Base-by-base conservation (phyloP, 2,329 filamentous ascomycete genomes). In the Rutstroemia sp. region DNA sequence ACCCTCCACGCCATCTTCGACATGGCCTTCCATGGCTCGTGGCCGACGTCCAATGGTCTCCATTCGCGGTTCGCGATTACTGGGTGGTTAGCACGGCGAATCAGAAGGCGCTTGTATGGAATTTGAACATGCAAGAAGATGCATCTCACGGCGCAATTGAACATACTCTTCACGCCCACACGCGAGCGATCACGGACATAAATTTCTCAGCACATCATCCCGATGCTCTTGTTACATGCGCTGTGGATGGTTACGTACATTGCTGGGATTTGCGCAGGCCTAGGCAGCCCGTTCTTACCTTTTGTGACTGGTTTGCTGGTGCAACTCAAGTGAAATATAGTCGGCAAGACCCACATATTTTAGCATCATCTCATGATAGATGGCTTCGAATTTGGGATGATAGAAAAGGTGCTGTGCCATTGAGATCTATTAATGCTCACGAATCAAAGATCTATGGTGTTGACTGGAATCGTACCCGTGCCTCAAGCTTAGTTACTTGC, bases 291-390 rank as follows among this genome's bases (percentile, higher is more conserved):
- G 87, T 82, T 9, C 77, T 92, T 56, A 89, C 86, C 0, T 95
- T 94, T 67, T 92, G 88, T 59, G 91, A 96, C 73, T 96, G 91
- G 88, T 89, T 91, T 68, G 90, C 91, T 30, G 92, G 92, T 44
- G 92, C 91, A 10, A 95, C 92, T 1, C 92, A 96, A 69, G 92
- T 96, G 61, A 96, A 96, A 72, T 96, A 89, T 79, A 96, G 92
- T 68, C 83, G 92, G 25, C 88, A 92, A 68, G 84, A 95, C 65
- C 79, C 87, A n/a, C 83, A 94, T 67, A 84, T 96, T 27, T 76
- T 96, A 48, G 92, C 92, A 19, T 96, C 92, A 30, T 90, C 92
- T 10, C 92, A 96, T 73, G 91, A 96, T 71, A 84, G 86, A 49
- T 90, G 84, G 73, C 76, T 96, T 45, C 87, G 89, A 59, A 89